Conservation (phyloP, 345 rosid genomes). For the Eucalyptus pauciflora region DNA sequence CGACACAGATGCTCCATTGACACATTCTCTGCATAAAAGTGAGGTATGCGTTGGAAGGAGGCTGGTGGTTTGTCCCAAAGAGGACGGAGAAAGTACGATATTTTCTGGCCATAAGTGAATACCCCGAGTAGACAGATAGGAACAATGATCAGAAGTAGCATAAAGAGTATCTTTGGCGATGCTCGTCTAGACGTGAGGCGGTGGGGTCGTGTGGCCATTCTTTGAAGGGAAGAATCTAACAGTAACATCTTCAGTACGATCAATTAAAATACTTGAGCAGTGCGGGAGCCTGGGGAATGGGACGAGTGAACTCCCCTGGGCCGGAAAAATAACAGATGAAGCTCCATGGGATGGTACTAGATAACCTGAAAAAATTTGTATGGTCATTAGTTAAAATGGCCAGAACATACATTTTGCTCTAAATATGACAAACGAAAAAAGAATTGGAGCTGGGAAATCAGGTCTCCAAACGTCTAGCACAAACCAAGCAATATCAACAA, state of each 20-base stretch:
- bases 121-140: slow-evolving; percentile 42
- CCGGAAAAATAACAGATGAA: background rate
- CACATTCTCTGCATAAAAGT: slow-evolving; percentile 89
- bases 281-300: background rate
- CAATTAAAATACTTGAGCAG: background rate
- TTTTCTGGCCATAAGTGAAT: slow-evolving; percentile 22
- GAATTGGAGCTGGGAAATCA: background rate
- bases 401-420: background rate
- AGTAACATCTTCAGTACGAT: background rate
- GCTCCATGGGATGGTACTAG: background rate
- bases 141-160: slow-evolving; percentile 30
- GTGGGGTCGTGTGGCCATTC: slow-evolving; percentile 26
- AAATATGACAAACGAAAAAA: background rate
- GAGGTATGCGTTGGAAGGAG: slow-evolving; percentile 62
- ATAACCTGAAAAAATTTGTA: background rate
- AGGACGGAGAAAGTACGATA: slow-evolving; percentile 71
- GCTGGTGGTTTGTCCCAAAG: slow-evolving; percentile 83
- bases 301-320: background rate
- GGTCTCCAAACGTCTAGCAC: background rate
- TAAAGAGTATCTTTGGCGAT: slow-evolving; percentile 14
- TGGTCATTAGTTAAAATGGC: background rate
- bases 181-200: slow-evolving; percentile 20
- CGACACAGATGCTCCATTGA: slow-evolving; percentile 67
- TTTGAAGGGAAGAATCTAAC: slow-evolving; percentile 2
- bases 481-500: background rate